Percentiles rank a stretch among this genome's conserved stretches.
Evolutionary conservation across 768 basidiomycete species (phyloP).

Genomic region (Hysterangium stoloniferum): DNA sequence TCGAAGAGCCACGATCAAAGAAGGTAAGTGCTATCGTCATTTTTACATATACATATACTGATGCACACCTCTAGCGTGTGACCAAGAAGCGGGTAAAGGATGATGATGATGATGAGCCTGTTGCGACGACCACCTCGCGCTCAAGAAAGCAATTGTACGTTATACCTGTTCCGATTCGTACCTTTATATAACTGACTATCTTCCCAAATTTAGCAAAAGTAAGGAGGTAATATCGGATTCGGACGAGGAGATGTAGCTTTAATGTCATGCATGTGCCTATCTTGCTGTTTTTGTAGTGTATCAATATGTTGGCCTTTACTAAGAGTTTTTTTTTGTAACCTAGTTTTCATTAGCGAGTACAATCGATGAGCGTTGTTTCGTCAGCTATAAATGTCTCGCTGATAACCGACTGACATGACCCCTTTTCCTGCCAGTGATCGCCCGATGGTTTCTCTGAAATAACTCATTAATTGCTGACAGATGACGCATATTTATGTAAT

Average conservation of each 20-base stretch:
- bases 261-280: background rate
- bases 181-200: constrained; percentile 1
- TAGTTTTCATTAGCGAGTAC: too few species aligned
- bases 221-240: constrained; percentile 84
- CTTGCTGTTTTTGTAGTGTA: background rate
- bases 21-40: constrained; percentile 42
- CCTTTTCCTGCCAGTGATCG: too few species aligned
- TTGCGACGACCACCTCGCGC: background rate
- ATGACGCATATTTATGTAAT: background rate
- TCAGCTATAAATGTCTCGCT: too few species aligned
- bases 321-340: background rate
- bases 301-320: background rate
- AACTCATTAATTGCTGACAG: too few species aligned
- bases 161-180: background rate
- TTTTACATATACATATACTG: background rate
- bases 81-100: constrained; percentile 71
- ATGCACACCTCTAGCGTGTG: constrained; percentile 27
- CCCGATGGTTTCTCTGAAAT: too few species aligned
- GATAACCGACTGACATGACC: too few species aligned
- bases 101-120: constrained; percentile 72
- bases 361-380: too few species aligned
- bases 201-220: constrained; percentile 72
- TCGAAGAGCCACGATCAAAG: constrained; percentile 51
- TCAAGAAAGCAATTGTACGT: constrained; percentile 74
- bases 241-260: constrained; percentile 62